These are phyloP conservation scores for Monosporascus cannonballus DNA, from an alignment of 2,329 filamentous ascomycete genomes.

Conservation along the genomic window DNA sequence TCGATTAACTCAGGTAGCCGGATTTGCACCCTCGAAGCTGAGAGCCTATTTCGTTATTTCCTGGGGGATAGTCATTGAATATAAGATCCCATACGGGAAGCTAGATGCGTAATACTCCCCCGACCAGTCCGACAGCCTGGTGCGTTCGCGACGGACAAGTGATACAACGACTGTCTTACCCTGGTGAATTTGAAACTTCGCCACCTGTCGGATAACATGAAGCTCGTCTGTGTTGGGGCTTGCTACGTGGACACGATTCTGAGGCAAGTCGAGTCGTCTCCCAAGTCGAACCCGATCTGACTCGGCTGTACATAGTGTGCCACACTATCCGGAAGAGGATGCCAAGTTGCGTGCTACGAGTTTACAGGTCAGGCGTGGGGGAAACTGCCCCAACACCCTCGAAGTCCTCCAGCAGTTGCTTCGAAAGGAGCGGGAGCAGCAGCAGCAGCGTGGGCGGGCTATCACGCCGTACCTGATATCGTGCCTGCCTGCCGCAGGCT, in stretches of 20 bases:
- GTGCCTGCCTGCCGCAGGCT: conserved; percentile 46
- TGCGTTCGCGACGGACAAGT: neutral
- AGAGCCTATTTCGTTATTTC: too few relatives aligned
- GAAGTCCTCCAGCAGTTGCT: conserved; percentile 64
- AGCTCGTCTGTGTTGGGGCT: conserved; percentile 59
- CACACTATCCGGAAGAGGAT: conserved; percentile 64
- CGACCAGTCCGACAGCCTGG: too few relatives aligned
- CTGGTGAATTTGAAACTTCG: neutral
- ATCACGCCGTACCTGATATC: conserved; percentile 40
- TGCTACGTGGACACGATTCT: conserved; percentile 69
- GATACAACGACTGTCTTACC: neutral
- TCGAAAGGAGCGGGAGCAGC: neutral
- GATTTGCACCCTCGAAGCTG: too few relatives aligned
- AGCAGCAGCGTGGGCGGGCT: conserved; percentile 9
- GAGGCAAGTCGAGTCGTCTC: conserved; percentile 37
- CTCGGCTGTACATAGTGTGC: conserved; percentile 41
- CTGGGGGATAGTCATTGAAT: too few relatives aligned
- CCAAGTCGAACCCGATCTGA: conserved; percentile 11
- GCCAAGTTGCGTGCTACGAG: conserved; percentile 62
- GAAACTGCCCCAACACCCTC: conserved; percentile 67
- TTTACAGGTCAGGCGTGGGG: conserved; percentile 57
- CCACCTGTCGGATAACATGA: conserved; percentile 35
- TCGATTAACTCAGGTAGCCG: too few relatives aligned
- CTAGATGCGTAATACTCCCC: too few relatives aligned
- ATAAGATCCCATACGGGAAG: too few relatives aligned